These are phyloP conservation scores for Aspergillus felis DNA, from an alignment of 2,329 filamentous ascomycete species.

Conservation along the genomic window DNA sequence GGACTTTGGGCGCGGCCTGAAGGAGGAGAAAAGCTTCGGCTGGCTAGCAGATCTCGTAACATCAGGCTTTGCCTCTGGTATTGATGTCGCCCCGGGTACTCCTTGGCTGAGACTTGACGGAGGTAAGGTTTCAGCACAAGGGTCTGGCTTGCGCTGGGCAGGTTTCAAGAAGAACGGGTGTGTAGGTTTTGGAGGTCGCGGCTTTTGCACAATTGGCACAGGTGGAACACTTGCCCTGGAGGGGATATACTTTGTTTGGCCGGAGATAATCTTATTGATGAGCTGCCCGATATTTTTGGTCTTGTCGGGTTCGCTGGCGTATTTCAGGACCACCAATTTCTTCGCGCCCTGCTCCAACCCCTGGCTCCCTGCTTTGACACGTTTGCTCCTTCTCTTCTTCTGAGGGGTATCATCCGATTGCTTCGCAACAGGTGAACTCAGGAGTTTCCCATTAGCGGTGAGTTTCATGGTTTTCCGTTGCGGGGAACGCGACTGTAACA, in stretches of 20 bases:
- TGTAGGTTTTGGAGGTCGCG: constrained; percentile 43
- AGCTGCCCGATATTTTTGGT: constrained; percentile 52
- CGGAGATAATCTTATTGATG: constrained; percentile 61
- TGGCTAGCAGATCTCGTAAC: neutral
- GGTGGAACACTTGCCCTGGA: constrained; percentile 15
- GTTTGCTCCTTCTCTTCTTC: constrained; percentile 23
- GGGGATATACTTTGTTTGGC: constrained; percentile 28
- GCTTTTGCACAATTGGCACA: constrained; percentile 18
- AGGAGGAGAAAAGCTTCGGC: constrained; percentile 9
- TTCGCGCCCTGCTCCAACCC: constrained; percentile 28
- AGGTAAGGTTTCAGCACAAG: neutral
- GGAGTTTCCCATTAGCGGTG: constrained; percentile 41
- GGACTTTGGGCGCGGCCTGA: constrained; percentile 24
- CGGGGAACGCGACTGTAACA: constrained; percentile 37
- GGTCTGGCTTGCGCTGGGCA: constrained; percentile 24
- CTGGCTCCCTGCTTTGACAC: constrained; percentile 31
- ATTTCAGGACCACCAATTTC: constrained; percentile 55
- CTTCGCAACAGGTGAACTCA: constrained; percentile 33
- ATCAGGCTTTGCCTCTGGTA: neutral
- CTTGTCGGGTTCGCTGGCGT: constrained; percentile 49
- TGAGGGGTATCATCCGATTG: constrained; percentile 16
- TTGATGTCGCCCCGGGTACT: neutral
- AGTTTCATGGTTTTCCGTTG: constrained; percentile 49
- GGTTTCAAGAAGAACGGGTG: constrained; percentile 70
- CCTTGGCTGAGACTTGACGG: neutral